Evolutionary conservation across 1,139 yeast species (phyloP).

Genomic region (Protomyces lactucae-debilis): DNA sequence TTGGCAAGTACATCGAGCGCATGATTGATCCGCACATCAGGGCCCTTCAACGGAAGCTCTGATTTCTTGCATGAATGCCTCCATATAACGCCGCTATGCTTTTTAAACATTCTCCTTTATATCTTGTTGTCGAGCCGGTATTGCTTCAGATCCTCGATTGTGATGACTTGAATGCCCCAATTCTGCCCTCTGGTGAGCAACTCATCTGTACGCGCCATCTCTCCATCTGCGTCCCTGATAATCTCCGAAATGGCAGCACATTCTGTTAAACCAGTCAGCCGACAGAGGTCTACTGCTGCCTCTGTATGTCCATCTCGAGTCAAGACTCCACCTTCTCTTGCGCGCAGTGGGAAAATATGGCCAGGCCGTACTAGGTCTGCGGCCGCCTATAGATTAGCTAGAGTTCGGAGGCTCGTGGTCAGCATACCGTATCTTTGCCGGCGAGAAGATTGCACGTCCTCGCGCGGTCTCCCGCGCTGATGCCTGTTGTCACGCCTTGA

Average conservation of each 20-base stretch:
- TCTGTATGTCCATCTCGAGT: constrained; percentile 96
- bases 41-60: constrained; percentile 18
- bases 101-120: neutral
- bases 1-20: constrained; percentile 85
- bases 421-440: constrained; percentile 43
- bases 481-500: constrained; percentile 92
- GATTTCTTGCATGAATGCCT: neutral
- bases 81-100: neutral
- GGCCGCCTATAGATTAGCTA: neutral
- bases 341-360: constrained; percentile 86
- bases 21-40: constrained; percentile 64
- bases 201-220: constrained; percentile 91
- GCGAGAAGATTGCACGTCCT: constrained; percentile 73
- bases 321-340: constrained; percentile 76
- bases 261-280: constrained; percentile 69
- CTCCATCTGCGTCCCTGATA: constrained; percentile 87
- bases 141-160: constrained; percentile 70
- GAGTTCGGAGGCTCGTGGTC: neutral
- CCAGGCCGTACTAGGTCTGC: constrained; percentile 84
- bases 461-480: constrained; percentile 90
- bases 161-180: constrained; percentile 64
- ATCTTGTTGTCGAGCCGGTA: constrained; percentile 37
- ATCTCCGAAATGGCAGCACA: constrained; percentile 93
- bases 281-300: constrained; percentile 67
- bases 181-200: constrained; percentile 65